Conservation (phyloP, 208 protist genomes). For the Borovskyia barvae region DNA sequence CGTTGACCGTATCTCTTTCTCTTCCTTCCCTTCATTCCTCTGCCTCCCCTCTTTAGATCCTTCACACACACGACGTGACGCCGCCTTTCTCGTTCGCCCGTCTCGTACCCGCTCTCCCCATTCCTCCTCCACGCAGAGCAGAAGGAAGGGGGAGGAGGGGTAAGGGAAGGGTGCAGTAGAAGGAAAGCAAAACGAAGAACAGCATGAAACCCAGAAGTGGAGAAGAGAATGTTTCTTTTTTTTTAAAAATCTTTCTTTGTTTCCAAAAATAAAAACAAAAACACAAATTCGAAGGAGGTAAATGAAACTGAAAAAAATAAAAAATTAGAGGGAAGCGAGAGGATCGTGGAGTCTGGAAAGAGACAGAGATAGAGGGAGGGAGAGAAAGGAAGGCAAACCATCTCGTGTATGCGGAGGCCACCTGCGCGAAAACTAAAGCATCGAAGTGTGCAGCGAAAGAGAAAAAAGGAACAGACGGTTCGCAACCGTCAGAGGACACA, state of each 20-base stretch:
- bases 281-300: background rate
- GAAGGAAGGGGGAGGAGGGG: too few relatives aligned
- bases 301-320: background rate
- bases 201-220: too few relatives aligned
- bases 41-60: too few relatives aligned
- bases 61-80: too few relatives aligned
- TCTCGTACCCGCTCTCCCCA: too few relatives aligned
- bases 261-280: constrained; percentile 4
- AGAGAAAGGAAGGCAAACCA: constrained; percentile 17
- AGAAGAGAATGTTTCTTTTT: background rate
- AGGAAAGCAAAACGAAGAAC: constrained; percentile 4
- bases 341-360: background rate
- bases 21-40: too few relatives aligned
- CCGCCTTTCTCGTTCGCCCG: too few relatives aligned
- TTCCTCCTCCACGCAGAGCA: too few relatives aligned
- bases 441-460: constrained; percentile 3
- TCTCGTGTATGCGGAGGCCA: too few relatives aligned
- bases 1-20: too few relatives aligned
- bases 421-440: too few relatives aligned
- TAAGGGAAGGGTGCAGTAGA: background rate
- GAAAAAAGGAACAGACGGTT: constrained; percentile 6
- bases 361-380: background rate
- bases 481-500: background rate
- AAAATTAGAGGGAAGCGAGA: background rate
- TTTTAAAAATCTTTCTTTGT: background rate